Evolutionary conservation across 768 basidiomycete species (phyloP).

Genomic region (Tricholoma terreum): DNA sequence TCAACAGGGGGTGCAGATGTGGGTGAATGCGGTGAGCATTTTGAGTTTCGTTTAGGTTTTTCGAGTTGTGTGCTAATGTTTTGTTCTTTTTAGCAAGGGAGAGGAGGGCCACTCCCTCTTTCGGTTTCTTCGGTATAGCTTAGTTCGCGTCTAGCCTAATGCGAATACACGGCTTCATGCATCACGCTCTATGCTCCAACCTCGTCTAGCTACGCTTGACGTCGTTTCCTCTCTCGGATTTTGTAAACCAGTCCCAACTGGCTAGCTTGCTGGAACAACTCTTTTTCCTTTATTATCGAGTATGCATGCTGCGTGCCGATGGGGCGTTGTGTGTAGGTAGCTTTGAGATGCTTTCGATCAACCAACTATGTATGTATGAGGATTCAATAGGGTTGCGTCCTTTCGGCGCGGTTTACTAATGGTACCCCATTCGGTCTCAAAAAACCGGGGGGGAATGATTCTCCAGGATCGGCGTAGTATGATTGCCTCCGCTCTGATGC

Average conservation of each 20-base stretch:
- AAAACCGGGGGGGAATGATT: too few relatives aligned
- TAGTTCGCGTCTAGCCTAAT: background rate
- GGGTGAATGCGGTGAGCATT: conserved; percentile 44
- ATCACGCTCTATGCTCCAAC: background rate
- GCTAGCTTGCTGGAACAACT: background rate
- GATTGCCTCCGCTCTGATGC: too few relatives aligned
- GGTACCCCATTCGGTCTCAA: too few relatives aligned
- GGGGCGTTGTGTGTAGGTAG: too few relatives aligned
- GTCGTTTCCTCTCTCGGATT: background rate
- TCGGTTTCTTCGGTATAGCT: too few relatives aligned
- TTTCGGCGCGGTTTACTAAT: too few relatives aligned
- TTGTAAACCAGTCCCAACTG: too few relatives aligned
- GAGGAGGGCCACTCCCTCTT: conserved; percentile 2
- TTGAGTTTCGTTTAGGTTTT: background rate
- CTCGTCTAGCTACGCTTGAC: background rate
- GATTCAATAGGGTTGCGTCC: too few relatives aligned
- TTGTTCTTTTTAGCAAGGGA: conserved; percentile 5
- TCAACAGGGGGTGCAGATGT: conserved; percentile 27
- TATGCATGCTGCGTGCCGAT: background rate
- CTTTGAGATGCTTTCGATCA: too few relatives aligned
- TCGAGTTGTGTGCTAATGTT: background rate
- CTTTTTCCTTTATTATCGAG: background rate
- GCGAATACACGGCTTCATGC: background rate
- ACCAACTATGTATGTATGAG: too few relatives aligned
- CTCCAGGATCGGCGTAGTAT: too few relatives aligned